Evolutionary conservation across 1,139 yeast species (phyloP).

Genomic region (Meyerozyma carpophila): DNA sequence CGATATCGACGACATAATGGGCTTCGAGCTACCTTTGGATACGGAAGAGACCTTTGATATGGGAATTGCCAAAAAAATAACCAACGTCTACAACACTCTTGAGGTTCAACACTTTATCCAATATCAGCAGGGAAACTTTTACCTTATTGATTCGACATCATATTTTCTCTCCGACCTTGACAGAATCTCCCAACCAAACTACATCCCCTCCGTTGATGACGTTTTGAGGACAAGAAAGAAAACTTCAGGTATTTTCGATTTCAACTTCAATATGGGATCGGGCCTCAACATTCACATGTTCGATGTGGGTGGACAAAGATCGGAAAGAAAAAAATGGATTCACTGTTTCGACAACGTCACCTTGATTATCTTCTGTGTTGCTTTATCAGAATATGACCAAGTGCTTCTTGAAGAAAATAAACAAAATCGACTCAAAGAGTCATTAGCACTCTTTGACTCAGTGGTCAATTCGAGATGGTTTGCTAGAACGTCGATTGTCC

Average conservation of each 20-base stretch:
- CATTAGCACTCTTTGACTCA: constrained; percentile 78
- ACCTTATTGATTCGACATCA: constrained; percentile 80
- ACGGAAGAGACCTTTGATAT: constrained; percentile 42
- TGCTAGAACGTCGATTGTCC: constrained; percentile 75
- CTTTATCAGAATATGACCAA: constrained; percentile 87
- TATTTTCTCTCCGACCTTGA: constrained; percentile 69
- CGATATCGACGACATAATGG: constrained; percentile 44
- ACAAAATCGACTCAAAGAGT: constrained; percentile 82
- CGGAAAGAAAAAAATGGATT: constrained; percentile 93
- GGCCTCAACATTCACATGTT: constrained; percentile 72
- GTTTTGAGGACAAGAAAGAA: constrained; percentile 83
- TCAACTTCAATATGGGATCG: constrained; percentile 70
- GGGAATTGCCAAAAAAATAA: constrained; percentile 40
- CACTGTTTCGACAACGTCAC: constrained; percentile 94
- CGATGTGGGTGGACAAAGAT: constrained; percentile 93
- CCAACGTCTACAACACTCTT: constrained; percentile 48
- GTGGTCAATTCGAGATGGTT: constrained; percentile 95
- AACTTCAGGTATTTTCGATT: constrained; percentile 89
- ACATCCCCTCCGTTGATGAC: constrained; percentile 71
- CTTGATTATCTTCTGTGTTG: constrained; percentile 82
- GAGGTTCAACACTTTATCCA: constrained; percentile 54
- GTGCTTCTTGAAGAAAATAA: constrained; percentile 71
- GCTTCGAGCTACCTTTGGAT: constrained; percentile 46
- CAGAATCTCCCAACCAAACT: constrained; percentile 56
- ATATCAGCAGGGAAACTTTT: constrained; percentile 67